phyloP scores from a whole-genome alignment of 2,329 filamentous ascomycete species.

The Botrytis byssoidea region DNA sequence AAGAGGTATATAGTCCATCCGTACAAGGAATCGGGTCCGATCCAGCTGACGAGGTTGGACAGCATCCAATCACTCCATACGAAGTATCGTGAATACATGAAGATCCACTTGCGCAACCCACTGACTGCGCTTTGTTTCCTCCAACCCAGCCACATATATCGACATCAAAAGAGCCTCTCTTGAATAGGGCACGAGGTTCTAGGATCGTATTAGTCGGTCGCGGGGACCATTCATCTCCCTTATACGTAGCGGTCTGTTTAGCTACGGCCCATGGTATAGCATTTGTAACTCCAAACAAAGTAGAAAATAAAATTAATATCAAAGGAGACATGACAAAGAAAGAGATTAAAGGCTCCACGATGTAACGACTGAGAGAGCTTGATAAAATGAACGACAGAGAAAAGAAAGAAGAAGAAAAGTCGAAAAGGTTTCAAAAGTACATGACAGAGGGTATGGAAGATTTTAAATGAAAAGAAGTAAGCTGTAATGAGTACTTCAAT shows the following conservation, averaged over 20 bases:
- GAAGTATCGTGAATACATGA: slow-evolving; percentile 37
- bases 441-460: neutral
- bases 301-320: slow-evolving; percentile 30
- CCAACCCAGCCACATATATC: slow-evolving; percentile 38
- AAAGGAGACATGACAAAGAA: slow-evolving; percentile 36
- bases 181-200: slow-evolving; percentile 31
- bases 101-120: slow-evolving; percentile 32
- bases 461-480: slow-evolving; percentile 11
- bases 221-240: slow-evolving; percentile 34
- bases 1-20: slow-evolving; percentile 36
- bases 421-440: slow-evolving; percentile 4
- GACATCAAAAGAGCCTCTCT: slow-evolving; percentile 30
- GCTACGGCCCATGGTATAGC: slow-evolving; percentile 34
- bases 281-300: slow-evolving; percentile 26
- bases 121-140: slow-evolving; percentile 29
- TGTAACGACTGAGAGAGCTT: neutral
- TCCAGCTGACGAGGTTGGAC: slow-evolving; percentile 29
- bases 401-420: neutral
- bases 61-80: slow-evolving; percentile 35
- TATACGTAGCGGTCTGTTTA: slow-evolving; percentile 31
- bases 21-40: slow-evolving; percentile 32
- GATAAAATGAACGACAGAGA: slow-evolving; percentile 7
- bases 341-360: slow-evolving; percentile 20
- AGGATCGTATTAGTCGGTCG: slow-evolving; percentile 31
- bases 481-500: slow-evolving; percentile 4